Base-by-base conservation (phyloP, 108 stramenopile species). In the Chaetoceros muelleri region DNA sequence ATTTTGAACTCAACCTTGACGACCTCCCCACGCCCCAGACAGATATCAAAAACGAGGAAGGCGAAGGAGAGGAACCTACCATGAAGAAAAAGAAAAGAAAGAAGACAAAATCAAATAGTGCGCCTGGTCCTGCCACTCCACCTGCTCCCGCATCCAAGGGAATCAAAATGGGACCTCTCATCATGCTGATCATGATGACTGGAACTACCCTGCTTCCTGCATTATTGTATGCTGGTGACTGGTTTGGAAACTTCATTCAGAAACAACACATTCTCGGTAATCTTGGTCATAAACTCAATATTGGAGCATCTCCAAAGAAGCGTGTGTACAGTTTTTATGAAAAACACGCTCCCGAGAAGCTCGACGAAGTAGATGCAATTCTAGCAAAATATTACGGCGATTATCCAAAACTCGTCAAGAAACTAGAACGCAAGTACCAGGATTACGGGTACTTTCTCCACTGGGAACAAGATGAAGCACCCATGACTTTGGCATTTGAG, bases 361-460 rank as follows among this genome's bases (percentile, higher is more conserved):
- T 94, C 2, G 48, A 59, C 21, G 84, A 88, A 34, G 87, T 90
- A 0, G 79, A 79, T 8, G 44, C 68, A 2, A 86, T 90, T 20
- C 69, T 94, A 26, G 52, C 77, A 48, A 94, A 90, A 55, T 82
- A 94, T 55, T 88, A 90, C 51, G 93, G 93, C 3, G 86, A 94
- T 62, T 94, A 94, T 57, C 84, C 84, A 24, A 85, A 83, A 47
- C 66, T 94, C 21, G 61, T 82, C 52, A 86, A 87, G 67, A 79
- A 71, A 57, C 59, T 94, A 56, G 92, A 94, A 70, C 79, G 88
- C 29, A 94, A 94, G 69, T 94, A 94, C 51, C 75, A 72, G 24
- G 92, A 94, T 57, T 94, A 94, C 46, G 92, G 92, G 1, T 94
- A 90, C 63, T 94, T 94, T 61, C 40, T 94, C 40, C 78, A 81